Percentiles rank a stretch among this genome's conserved stretches.
Evolutionary conservation across 352 stramenopile genomes (phyloP).

Genomic region (Elongisporangium prolatum): DNA sequence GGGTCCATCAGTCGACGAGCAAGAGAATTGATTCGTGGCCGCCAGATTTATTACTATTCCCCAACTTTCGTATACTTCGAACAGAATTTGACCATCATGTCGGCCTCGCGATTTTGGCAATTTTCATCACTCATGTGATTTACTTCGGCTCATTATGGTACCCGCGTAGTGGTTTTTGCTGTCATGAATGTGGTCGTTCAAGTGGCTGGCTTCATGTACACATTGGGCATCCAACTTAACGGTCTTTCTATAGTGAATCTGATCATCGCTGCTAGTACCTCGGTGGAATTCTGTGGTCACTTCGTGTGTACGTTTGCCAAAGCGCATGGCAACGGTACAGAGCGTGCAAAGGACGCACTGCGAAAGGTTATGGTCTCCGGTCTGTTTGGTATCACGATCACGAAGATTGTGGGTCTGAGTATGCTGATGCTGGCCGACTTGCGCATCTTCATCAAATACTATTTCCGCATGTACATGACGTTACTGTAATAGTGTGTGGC

Average conservation of each 20-base stretch:
- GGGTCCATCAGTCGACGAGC: too few relatives aligned
- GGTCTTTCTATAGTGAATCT: slow-evolving; percentile 84
- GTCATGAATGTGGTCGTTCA: slow-evolving; percentile 48
- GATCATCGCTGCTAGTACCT: slow-evolving; percentile 75
- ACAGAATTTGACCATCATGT: slow-evolving; percentile 59
- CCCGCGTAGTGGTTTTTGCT: slow-evolving; percentile 28
- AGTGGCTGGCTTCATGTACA: slow-evolving; percentile 52
- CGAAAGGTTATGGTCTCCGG: slow-evolving; percentile 60
- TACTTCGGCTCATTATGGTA: slow-evolving; percentile 47
- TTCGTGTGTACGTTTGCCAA: slow-evolving; percentile 69
- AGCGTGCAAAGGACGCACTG: slow-evolving; percentile 45
- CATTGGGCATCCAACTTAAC: slow-evolving; percentile 68
- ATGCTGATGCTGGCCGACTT: slow-evolving; percentile 49
- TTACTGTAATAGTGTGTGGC: slow-evolving; percentile 73
- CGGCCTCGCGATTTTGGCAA: slow-evolving; percentile 33
- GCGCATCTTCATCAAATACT: slow-evolving; percentile 88
- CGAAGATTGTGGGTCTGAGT: slow-evolving; percentile 29
- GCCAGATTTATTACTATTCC: too few relatives aligned
- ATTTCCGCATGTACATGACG: slow-evolving; percentile 88
- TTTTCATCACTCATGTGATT: slow-evolving; percentile 48
- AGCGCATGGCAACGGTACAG: slow-evolving; percentile 23
- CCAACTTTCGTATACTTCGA: slow-evolving; percentile 65
- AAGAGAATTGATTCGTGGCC: too few relatives aligned
- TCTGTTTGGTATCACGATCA: slow-evolving; percentile 58
- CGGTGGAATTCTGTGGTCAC: slow-evolving; percentile 82